Percentiles rank a stretch among this genome's conserved stretches.
These are phyloP conservation scores for Lepidium africanum DNA, from an alignment of 345 rosid genomes.

Conservation along the genomic window DNA sequence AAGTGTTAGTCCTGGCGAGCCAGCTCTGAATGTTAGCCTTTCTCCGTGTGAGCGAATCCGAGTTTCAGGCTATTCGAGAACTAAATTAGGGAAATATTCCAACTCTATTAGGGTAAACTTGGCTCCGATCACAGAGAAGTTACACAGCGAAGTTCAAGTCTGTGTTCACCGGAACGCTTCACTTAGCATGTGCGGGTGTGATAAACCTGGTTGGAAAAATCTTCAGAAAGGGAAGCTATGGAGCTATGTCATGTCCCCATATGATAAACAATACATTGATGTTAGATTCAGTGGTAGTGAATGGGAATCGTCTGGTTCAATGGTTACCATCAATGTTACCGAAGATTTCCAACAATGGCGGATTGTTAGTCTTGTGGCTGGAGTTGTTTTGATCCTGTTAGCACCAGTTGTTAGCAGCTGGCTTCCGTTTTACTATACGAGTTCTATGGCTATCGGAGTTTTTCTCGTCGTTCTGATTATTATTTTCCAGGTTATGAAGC, in stretches of 20 bases:
- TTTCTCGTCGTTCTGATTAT: conserved; percentile 70
- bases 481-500: conserved; percentile 85
- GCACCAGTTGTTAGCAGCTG: conserved; percentile 81
- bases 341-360: conserved; percentile 91
- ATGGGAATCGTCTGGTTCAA: conserved; percentile 35
- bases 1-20: conserved; percentile 37
- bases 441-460: conserved; percentile 88
- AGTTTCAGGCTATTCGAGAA: conserved; percentile 62
- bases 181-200: conserved; percentile 57
- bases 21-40: conserved; percentile 48
- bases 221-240: conserved; percentile 52
- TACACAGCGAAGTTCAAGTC: conserved; percentile 55
- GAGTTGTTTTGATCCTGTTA: conserved; percentile 50
- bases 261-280: conserved; percentile 61
- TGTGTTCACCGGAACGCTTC: conserved; percentile 85
- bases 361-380: conserved; percentile 55
- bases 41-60: conserved; percentile 62
- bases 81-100: conserved; percentile 57
- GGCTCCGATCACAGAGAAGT: conserved; percentile 54
- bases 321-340: conserved; percentile 35
- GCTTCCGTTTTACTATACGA: conserved; percentile 93
- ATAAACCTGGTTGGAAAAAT: conserved; percentile 59
- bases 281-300: conserved; percentile 42
- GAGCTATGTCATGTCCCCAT: conserved; percentile 73
- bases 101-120: conserved; percentile 45